Conservation (phyloP, 495 filamentous ascomycete species). For the Penicillium lagena region DNA sequence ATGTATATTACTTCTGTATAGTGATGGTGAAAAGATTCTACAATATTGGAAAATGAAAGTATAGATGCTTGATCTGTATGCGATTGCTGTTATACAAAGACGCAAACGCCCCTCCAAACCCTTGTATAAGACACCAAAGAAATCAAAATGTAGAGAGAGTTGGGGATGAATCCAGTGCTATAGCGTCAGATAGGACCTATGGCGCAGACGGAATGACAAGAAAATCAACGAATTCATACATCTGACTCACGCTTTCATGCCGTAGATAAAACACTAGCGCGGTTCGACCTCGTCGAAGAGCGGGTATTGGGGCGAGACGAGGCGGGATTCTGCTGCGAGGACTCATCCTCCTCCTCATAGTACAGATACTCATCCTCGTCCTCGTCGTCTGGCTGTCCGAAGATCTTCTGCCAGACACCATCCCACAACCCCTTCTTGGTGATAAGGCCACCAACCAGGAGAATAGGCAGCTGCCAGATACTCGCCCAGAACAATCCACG, state of each 20-base stretch:
- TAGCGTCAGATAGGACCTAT: neutral
- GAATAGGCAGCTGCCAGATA: slow-evolving; percentile 90
- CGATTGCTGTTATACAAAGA: slow-evolving; percentile 20
- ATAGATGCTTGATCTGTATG: slow-evolving; percentile 1
- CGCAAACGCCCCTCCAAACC: slow-evolving; percentile 18
- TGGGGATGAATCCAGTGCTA: too few species aligned
- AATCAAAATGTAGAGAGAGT: neutral
- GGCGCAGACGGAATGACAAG: too few species aligned
- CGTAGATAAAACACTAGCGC: slow-evolving; percentile 9
- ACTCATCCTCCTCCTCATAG: slow-evolving; percentile 31
- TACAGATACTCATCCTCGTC: slow-evolving; percentile 37
- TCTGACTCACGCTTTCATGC: neutral
- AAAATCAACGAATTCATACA: too few species aligned
- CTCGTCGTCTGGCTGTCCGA: slow-evolving; percentile 42
- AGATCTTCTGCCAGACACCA: slow-evolving; percentile 65
- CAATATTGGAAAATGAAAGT: neutral
- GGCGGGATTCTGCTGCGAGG: neutral
- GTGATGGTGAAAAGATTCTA: neutral
- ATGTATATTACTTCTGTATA: neutral
- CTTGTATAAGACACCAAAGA: slow-evolving; percentile 14
- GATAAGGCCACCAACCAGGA: slow-evolving; percentile 84
- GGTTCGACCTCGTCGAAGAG: neutral
- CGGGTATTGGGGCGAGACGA: too few species aligned
- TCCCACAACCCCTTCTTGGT: slow-evolving; percentile 96
- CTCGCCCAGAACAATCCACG: slow-evolving; percentile 92